Evolutionary conservation across 2,329 filamentous ascomycete genomes (phyloP).

Genomic region (Cladosporium cucumerinum): DNA sequence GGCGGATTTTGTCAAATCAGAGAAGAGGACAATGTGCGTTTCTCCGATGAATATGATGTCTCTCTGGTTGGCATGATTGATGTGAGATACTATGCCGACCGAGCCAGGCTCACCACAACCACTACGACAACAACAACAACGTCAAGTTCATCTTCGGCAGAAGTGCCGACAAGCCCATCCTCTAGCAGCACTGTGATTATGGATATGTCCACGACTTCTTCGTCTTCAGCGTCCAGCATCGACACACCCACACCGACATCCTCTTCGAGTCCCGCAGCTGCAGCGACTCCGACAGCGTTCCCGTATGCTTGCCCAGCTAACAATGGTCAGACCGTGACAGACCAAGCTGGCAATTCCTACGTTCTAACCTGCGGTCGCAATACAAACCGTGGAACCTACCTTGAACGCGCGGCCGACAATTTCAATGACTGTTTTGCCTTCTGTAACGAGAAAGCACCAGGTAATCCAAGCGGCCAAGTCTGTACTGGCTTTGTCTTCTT

Average conservation of each 20-base stretch:
- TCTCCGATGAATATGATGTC: neutral
- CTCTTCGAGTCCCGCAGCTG: neutral
- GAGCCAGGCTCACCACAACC: neutral
- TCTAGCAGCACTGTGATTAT: neutral
- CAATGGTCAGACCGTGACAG: neutral
- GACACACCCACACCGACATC: neutral
- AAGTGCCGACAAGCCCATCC: neutral
- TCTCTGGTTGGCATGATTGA: neutral
- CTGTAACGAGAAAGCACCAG: neutral
- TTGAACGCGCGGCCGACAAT: neutral
- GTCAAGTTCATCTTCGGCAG: neutral
- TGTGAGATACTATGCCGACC: neutral
- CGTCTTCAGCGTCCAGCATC: too few species aligned
- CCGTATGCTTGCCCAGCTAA: neutral
- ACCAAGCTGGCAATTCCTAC: neutral
- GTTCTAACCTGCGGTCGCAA: conserved; percentile 1
- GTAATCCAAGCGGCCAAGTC: neutral
- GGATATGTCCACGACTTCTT: neutral
- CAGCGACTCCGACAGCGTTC: neutral
- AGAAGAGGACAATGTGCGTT: neutral
- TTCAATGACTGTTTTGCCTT: conserved; percentile 5
- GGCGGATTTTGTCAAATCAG: neutral
- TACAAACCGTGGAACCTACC: neutral
- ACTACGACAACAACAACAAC: neutral
- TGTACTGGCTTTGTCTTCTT: conserved; percentile 6